phyloP scores from a whole-genome alignment of 208 protist genomes.

The Endotrypanum monterogeii region DNA sequence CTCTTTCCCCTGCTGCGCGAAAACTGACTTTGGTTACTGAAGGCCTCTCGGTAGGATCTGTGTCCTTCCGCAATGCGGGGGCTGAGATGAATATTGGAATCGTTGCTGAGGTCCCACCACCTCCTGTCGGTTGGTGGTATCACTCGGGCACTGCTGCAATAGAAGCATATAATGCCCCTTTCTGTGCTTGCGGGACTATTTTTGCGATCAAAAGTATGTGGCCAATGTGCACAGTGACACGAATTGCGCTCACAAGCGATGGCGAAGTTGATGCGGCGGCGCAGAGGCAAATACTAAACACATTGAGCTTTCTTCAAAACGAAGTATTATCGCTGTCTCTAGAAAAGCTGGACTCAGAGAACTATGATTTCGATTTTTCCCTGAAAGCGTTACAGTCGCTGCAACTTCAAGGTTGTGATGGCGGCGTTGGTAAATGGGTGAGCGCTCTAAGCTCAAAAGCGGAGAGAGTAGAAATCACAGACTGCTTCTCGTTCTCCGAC shows the following conservation, averaged over 20 bases:
- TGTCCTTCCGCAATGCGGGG: neutral
- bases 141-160: slow-evolving; percentile 3
- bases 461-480: slow-evolving; percentile 17
- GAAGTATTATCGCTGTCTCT: slow-evolving; percentile 4
- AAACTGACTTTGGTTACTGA: neutral
- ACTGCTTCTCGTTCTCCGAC: neutral
- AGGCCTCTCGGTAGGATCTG: neutral
- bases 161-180: neutral
- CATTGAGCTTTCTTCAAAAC: neutral
- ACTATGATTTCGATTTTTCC: neutral
- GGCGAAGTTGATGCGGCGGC: slow-evolving; percentile 8
- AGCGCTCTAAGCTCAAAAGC: neutral
- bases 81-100: neutral
- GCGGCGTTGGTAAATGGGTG: slow-evolving; percentile 7
- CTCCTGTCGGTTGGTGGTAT: slow-evolving; percentile 23
- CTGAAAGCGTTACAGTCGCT: neutral
- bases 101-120: neutral
- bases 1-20: slow-evolving; percentile 3
- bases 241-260: slow-evolving; percentile 8
- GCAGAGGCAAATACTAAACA: neutral
- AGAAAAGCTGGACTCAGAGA: slow-evolving; percentile 3
- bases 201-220: neutral
- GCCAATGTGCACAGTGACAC: neutral
- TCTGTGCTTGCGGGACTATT: slow-evolving; percentile 11
- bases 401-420: slow-evolving; percentile 6